phyloP scores from a whole-genome alignment of 1,284 basidiomycete genomes.

The Bothia castanella region DNA sequence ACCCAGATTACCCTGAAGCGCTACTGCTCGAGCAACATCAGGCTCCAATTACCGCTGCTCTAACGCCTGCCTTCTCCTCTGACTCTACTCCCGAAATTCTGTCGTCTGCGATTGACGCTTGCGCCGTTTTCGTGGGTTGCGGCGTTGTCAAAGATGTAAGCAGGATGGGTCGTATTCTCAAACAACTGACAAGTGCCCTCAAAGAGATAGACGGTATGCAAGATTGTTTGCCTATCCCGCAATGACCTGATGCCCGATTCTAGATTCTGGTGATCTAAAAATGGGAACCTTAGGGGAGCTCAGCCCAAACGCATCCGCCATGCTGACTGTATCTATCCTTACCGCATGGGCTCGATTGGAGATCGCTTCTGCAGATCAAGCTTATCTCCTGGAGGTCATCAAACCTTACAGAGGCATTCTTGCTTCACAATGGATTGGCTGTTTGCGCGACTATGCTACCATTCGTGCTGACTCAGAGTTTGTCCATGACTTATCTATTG shows the following conservation, averaged over 20 bases:
- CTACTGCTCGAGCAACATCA: slow-evolving; percentile 97
- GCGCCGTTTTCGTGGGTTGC: slow-evolving; percentile 92
- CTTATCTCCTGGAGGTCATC: slow-evolving; percentile 80
- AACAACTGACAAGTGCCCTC: slow-evolving; percentile 83
- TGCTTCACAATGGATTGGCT: slow-evolving; percentile 84
- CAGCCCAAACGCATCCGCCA: slow-evolving; percentile 91
- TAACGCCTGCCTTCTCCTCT: slow-evolving; percentile 94
- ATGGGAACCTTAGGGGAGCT: slow-evolving; percentile 86
- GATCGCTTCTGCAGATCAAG: slow-evolving; percentile 70
- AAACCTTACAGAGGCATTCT: slow-evolving; percentile 76
- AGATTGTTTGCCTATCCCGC: background rate
- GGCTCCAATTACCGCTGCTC: slow-evolving; percentile 94
- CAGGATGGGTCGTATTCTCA: slow-evolving; percentile 93
- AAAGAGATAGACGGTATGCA: slow-evolving; percentile 79
- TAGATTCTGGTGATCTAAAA: slow-evolving; percentile 80
- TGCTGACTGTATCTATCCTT: slow-evolving; percentile 90
- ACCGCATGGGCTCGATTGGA: slow-evolving; percentile 96
- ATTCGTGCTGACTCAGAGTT: slow-evolving; percentile 88
- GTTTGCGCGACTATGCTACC: slow-evolving; percentile 88
- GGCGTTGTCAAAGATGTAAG: slow-evolving; percentile 91
- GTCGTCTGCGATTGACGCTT: slow-evolving; percentile 88
- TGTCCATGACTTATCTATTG: slow-evolving; percentile 61
- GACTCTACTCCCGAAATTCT: slow-evolving; percentile 96
- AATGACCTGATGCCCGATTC: slow-evolving; percentile 11
- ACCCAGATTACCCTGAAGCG: slow-evolving; percentile 90